Evolutionary conservation across 805 yeast species (phyloP).

Genomic region (Starmerella geochares): DNA sequence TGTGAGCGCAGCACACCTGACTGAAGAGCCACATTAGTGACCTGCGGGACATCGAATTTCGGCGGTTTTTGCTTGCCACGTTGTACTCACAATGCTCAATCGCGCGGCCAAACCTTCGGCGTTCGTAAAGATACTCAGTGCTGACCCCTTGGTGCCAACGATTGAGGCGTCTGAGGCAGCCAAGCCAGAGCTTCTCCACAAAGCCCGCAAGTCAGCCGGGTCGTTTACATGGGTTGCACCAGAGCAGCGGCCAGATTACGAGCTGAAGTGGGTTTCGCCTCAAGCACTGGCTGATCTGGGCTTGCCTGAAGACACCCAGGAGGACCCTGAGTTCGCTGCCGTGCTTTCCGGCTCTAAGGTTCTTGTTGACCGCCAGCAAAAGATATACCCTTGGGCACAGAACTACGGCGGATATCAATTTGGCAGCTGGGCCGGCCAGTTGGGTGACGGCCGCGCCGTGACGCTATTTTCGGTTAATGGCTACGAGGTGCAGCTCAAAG

Average conservation of each 20-base stretch:
- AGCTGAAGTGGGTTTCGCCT: constrained; percentile 48
- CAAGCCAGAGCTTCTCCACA: constrained; percentile 35
- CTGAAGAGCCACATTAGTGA: not conserved
- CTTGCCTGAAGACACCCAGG: constrained; percentile 32
- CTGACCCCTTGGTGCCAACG: constrained; percentile 35
- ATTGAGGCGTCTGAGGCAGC: constrained; percentile 31
- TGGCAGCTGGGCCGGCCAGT: constrained; percentile 92
- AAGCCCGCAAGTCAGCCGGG: constrained; percentile 42
- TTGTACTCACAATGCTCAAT: constrained; percentile 10
- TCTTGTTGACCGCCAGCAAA: constrained; percentile 31
- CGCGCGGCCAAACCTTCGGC: constrained; percentile 24
- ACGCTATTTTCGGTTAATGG: constrained; percentile 61
- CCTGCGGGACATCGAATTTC: not conserved
- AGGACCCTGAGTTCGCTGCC: constrained; percentile 39
- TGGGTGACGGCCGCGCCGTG: constrained; percentile 90
- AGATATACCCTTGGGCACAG: constrained; percentile 70
- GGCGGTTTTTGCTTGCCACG: not conserved
- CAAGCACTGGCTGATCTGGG: constrained; percentile 56
- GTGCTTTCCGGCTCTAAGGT: constrained; percentile 55
- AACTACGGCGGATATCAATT: constrained; percentile 95
- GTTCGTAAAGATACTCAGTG: constrained; percentile 32
- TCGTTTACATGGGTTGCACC: constrained; percentile 75
- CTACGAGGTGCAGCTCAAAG: constrained; percentile 75
- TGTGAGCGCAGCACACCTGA: not conserved
- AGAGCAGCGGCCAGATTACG: constrained; percentile 37